These are phyloP conservation scores for Eucalyptus urophylla DNA, from an alignment of 345 rosid genomes.

Conservation along the genomic window DNA sequence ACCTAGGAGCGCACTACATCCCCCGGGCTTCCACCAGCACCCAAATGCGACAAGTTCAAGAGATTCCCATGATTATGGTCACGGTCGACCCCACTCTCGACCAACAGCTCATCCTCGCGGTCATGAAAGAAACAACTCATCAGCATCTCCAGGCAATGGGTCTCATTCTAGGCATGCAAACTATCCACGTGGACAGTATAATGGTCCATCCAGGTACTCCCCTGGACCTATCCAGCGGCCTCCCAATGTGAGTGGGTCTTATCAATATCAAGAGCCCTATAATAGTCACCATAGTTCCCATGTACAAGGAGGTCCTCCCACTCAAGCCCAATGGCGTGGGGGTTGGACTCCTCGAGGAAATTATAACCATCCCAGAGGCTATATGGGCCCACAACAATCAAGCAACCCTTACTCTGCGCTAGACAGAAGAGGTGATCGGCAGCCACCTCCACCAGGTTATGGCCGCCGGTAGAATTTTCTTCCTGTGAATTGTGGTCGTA, in stretches of 20 bases:
- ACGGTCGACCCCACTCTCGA: not conserved
- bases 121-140: not conserved
- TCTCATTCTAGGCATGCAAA: not conserved
- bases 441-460: conserved; percentile 1
- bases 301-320: conserved; percentile 4
- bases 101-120: conserved; percentile 5
- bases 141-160: not conserved
- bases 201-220: conserved; percentile 11
- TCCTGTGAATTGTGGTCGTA: not conserved
- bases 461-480: not conserved
- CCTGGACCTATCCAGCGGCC: conserved; percentile 2
- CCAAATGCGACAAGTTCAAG: not conserved
- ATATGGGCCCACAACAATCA: conserved; percentile 1
- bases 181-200: not conserved
- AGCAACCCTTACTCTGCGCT: conserved; percentile 20
- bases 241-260: not conserved
- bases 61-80: not conserved
- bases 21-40: not conserved
- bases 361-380: conserved; percentile 14
- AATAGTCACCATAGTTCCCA: conserved; percentile 16
- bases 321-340: not conserved
- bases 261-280: conserved; percentile 10
- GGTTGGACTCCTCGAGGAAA: not conserved
- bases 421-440: conserved; percentile 9
- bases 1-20: conserved; percentile 4